Evolutionary conservation across 2,329 filamentous ascomycete genomes (phyloP).

Genomic region (Dichotomopilus funicola): DNA sequence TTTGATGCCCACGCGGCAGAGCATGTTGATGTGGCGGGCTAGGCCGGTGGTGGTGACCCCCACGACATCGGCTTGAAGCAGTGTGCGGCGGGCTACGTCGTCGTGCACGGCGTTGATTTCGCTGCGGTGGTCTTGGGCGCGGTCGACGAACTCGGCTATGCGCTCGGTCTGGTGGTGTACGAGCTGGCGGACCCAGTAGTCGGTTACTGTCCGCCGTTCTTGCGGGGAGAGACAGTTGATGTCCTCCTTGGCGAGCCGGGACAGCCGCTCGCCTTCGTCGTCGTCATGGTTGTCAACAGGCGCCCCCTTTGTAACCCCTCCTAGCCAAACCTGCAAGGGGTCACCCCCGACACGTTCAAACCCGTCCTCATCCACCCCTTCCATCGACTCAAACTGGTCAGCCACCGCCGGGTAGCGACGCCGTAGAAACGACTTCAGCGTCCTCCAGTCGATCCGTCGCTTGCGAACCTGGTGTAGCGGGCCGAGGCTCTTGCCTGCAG

Average conservation of each 20-base stretch:
- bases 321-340: constrained; percentile 5
- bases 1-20: constrained; percentile 46
- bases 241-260: constrained; percentile 5
- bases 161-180: not conserved
- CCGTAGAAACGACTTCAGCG: not conserved
- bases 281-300: too few relatives aligned
- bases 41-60: constrained; percentile 56
- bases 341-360: constrained; percentile 6
- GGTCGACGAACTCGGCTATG: constrained; percentile 1
- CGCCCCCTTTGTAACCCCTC: not conserved
- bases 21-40: constrained; percentile 42
- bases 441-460: not conserved
- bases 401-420: not conserved
- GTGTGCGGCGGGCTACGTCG: constrained; percentile 33
- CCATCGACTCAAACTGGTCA: not conserved
- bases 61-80: constrained; percentile 41
- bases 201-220: constrained; percentile 8
- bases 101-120: constrained; percentile 19
- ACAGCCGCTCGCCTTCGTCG: not conserved
- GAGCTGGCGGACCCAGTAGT: constrained; percentile 14
- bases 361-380: not conserved
- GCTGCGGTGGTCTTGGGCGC: not conserved
- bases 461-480: constrained; percentile 2
- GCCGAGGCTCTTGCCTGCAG: not conserved
- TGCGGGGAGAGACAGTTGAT: not conserved